Conservation (phyloP, 805 yeast species). For the Yarrowia sp. region DNA sequence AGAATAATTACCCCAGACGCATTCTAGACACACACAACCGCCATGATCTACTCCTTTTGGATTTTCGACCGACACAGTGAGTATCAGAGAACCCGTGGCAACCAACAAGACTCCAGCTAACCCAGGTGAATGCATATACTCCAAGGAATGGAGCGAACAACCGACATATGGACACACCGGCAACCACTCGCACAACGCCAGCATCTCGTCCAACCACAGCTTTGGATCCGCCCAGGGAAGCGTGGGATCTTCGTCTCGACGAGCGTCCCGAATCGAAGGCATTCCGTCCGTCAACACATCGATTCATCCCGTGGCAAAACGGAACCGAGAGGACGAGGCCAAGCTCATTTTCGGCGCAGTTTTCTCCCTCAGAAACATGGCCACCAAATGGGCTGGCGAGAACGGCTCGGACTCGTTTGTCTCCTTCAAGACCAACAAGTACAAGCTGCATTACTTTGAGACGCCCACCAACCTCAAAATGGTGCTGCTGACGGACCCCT, state of each 20-base stretch:
- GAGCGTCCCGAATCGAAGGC: conserved; percentile 11
- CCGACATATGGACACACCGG: neutral
- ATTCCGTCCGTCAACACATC: conserved; percentile 7
- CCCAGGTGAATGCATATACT: conserved; percentile 68
- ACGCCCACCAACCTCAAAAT: conserved; percentile 76
- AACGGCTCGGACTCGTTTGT: conserved; percentile 36
- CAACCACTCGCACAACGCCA: conserved; percentile 13
- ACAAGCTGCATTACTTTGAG: conserved; percentile 75
- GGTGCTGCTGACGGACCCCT: conserved; percentile 66
- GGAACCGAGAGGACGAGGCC: conserved; percentile 55
- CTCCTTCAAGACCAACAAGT: conserved; percentile 55
- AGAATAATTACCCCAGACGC: neutral
- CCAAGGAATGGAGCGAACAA: conserved; percentile 57
- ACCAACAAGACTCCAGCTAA: no score
- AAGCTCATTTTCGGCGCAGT: conserved; percentile 83
- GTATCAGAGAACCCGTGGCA: conserved; percentile 33
- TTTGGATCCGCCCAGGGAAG: conserved; percentile 1
- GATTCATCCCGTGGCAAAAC: neutral
- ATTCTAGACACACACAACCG: neutral
- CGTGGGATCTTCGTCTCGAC: neutral
- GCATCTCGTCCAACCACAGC: conserved; percentile 12
- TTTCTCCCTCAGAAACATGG: conserved; percentile 72
- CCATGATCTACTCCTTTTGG: conserved; percentile 79
- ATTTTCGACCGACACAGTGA: conserved; percentile 85
- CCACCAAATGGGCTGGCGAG: conserved; percentile 50